A percentile compares a stretch with the other conserved stretches of the same genome.
phyloP scores from a whole-genome alignment of 2,329 filamentous ascomycete genomes.

The Endocalyx cinctus region DNA sequence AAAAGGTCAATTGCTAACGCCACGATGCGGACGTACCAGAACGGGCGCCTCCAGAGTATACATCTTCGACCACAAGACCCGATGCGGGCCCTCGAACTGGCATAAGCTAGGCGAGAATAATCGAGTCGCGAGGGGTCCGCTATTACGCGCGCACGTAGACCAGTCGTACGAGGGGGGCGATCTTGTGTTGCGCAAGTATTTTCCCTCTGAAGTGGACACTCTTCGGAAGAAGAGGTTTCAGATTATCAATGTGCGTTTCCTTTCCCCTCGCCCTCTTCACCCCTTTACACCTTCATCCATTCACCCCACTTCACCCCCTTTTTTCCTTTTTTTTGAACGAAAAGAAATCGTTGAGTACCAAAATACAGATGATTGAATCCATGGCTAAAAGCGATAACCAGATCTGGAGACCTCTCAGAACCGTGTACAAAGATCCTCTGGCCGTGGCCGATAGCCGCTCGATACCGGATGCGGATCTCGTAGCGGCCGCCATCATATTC shows the following conservation, averaged over 20 bases:
- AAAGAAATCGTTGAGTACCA: no score
- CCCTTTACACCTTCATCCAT: no score
- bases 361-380: background rate
- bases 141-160: slow-evolving; percentile 26
- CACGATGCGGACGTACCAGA: no score
- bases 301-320: background rate
- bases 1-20: no score
- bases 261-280: background rate
- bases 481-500: slow-evolving; percentile 33
- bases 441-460: slow-evolving; percentile 34
- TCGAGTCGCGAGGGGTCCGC: slow-evolving; percentile 31
- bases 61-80: slow-evolving; percentile 71
- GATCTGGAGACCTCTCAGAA: slow-evolving; percentile 44
- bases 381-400: slow-evolving; percentile 9
- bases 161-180: slow-evolving; percentile 38
- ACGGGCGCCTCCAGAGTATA: slow-evolving; percentile 57
- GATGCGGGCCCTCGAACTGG: slow-evolving; percentile 50
- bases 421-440: slow-evolving; percentile 39
- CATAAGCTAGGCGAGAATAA: slow-evolving; percentile 63
- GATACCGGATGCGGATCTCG: slow-evolving; percentile 34
- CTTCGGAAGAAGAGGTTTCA: slow-evolving; percentile 29
- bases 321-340: background rate
- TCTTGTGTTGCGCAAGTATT: slow-evolving; percentile 26
- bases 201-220: slow-evolving; percentile 29
- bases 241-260: slow-evolving; percentile 22